A percentile compares a stretch with the other conserved stretches of the same genome.
phyloP scores from a whole-genome alignment of 2,329 filamentous ascomycete genomes.

The Berkeleyomyces basicola region DNA sequence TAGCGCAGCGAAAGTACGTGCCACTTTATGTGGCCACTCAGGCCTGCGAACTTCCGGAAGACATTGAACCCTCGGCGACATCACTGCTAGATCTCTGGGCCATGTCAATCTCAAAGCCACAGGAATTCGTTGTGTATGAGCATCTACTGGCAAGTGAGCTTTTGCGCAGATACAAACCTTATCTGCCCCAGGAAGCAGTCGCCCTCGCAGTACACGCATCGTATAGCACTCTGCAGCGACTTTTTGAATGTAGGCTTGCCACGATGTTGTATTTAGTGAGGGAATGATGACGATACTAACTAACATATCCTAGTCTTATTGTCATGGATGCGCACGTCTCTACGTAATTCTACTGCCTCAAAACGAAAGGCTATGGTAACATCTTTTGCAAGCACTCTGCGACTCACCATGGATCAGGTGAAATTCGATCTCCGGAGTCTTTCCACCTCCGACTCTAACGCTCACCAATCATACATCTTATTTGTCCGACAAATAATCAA shows the following conservation, averaged over 20 bases:
- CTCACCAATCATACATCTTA: conserved; percentile 31
- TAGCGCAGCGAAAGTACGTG: conserved; percentile 28
- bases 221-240: conserved; percentile 31
- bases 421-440: conserved; percentile 31
- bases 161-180: conserved; percentile 25
- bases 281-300: not conserved
- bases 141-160: conserved; percentile 32
- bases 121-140: conserved; percentile 29
- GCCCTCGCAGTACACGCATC: conserved; percentile 23
- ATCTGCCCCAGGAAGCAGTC: conserved; percentile 26
- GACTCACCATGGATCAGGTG: conserved; percentile 36
- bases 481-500: conserved; percentile 37
- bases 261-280: too few relatives aligned
- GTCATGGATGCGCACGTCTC: conserved; percentile 31
- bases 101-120: conserved; percentile 34
- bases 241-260: conserved; percentile 29
- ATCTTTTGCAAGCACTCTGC: conserved; percentile 29
- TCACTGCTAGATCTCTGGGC: conserved; percentile 36
- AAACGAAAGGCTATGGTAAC: conserved; percentile 23
- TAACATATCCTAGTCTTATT: conserved; percentile 22
- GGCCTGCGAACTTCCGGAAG: conserved; percentile 29
- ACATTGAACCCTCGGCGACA: conserved; percentile 30
- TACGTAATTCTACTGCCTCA: conserved; percentile 25
- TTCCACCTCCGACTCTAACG: conserved; percentile 19
- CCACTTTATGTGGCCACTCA: conserved; percentile 36